Evolutionary conservation across 1,284 basidiomycete genomes (phyloP), one percentile per base, ranked within the genome.

Genomic region (Microstroma glucosiphilum): DNA sequence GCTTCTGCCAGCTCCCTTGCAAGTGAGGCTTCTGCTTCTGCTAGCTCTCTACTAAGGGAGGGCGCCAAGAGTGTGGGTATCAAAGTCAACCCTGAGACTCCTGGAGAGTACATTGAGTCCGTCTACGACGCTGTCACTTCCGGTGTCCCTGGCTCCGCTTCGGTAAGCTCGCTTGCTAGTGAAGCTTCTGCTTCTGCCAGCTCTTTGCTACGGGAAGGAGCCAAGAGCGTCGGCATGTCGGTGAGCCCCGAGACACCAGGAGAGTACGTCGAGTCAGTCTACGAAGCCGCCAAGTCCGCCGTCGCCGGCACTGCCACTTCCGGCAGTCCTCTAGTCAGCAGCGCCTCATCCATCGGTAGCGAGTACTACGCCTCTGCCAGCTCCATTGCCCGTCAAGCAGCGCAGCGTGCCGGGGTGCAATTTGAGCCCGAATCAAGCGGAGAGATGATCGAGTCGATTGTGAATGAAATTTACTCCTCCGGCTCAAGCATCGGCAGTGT

Each of bases 91-190:
- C 67, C 67, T 21, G 69, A 70, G 57, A 61, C 61, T 6, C 25
- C 60, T 2, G 41, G 43, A 6, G 68, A 69, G 42, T 61, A 67
- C 58, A 42, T 63, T 11, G 65, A 69, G 23, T 56, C 41, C 23
- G 54, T 49, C 0, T 49, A 49, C 30, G 63, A 59, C 11, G 48
- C 19, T 9, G 61, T 49, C 6, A 21, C 23, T 12, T 61, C 59
- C 13, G 43, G 43, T 48, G 43, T n/a, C 43, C 15, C 21, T 4
- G 43, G 43, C 6, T 17, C 43, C 6, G 43, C 43, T 12, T 37
- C 30, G 3, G 21, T 12, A 17, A 48, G 43, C 43, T 48, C 43
- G 15, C 43, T n/a, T 6, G 43, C 43, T 4, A 2, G 58, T 48
- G 26, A 48, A 49, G n/a, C 43, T 30, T 9, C 46, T 37, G 19